Conservation (phyloP, 495 filamentous ascomycete species). For the Podospora appendiculata region DNA sequence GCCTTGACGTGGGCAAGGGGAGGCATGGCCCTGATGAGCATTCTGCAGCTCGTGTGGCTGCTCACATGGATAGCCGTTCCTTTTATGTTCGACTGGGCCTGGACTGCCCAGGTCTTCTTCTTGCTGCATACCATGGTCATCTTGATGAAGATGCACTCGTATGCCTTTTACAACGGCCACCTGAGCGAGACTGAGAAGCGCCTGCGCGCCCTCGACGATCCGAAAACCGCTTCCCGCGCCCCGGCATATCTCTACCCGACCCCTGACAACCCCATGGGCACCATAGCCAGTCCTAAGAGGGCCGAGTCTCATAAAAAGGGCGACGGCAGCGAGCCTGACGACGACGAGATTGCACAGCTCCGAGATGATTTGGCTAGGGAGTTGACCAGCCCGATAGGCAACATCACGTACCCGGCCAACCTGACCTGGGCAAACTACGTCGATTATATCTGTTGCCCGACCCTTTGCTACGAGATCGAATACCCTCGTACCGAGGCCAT, state of each 20-base stretch:
- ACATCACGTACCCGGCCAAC: slow-evolving; percentile 85
- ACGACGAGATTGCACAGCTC: slow-evolving; percentile 54
- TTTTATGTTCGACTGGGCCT: slow-evolving; percentile 81
- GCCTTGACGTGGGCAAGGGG: slow-evolving; percentile 63
- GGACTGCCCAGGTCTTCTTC: slow-evolving; percentile 92
- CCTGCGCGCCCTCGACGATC: slow-evolving; percentile 70
- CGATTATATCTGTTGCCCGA: slow-evolving; percentile 89
- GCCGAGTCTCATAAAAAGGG: slow-evolving; percentile 30
- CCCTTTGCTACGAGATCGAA: slow-evolving; percentile 94
- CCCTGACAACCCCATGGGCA: slow-evolving; percentile 44
- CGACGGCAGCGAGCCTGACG: slow-evolving; percentile 33
- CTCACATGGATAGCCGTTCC: slow-evolving; percentile 80
- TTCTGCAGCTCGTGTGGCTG: slow-evolving; percentile 75
- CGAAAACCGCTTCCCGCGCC: slow-evolving; percentile 56
- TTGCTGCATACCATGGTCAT: slow-evolving; percentile 83
- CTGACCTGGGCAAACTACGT: slow-evolving; percentile 72
- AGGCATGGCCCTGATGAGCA: slow-evolving; percentile 74
- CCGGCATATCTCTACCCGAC: slow-evolving; percentile 73
- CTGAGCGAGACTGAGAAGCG: slow-evolving; percentile 78
- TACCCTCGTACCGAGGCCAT: slow-evolving; percentile 74
- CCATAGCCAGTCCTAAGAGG: slow-evolving; percentile 26
- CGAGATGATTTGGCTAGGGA: slow-evolving; percentile 86
- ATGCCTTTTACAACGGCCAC: slow-evolving; percentile 96
- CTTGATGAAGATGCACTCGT: slow-evolving; percentile 98
- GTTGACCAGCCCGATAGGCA: slow-evolving; percentile 80